Base-by-base conservation (phyloP, 2,329 filamentous ascomycete species). In the Arthrobotrys sphaeroides region DNA sequence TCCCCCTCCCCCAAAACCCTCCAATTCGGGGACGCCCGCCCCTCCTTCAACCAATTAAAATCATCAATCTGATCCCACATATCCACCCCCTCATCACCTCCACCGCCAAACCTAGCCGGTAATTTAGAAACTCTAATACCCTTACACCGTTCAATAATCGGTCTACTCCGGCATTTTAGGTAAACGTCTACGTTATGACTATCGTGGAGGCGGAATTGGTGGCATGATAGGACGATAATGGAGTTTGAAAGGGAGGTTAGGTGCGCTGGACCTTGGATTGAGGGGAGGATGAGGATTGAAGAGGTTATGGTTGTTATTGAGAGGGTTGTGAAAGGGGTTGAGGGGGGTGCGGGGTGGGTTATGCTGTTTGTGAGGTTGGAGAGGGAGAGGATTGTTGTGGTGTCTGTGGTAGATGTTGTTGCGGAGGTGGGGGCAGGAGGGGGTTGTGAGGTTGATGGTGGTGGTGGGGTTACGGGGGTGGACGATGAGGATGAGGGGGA, bases 201-300 rank as follows among this genome's bases (percentile, higher is more conserved):
- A 78, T 94, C 91, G 81, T 99, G 95, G 84, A 99, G 94, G 20
- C 95, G 88, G 80, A 97, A 93, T 82, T 99, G 95, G n/a, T 91
- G 87, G 61, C 92, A 91, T 5, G 88, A 86, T 1, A 97, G 89
- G 0, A 97, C 88, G 12, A 96, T 82, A n/a, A 93, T 87, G 77
- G 90, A 91, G 79, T 92, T 85, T 59, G 85, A 84, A 0, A 97
- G 84, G 0, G 86, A 87, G 0, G 94, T 98, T 60, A 98, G 87
- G 81, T 98, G 94, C 6, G 90, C 89, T 0, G 95, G 88, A 0
- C 95, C 95, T 42, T 87, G 85, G 4, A 97, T 91, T 66, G 88
- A 88, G 0, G 94, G 93, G 40, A 90, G 91, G 12, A 97, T 84
- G 24, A 99, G 85, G 16, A 98, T 84, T 57, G 90, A 91, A 45